phyloP scores from a whole-genome alignment of 306 rosid species.

The Prunus davidiana region DNA sequence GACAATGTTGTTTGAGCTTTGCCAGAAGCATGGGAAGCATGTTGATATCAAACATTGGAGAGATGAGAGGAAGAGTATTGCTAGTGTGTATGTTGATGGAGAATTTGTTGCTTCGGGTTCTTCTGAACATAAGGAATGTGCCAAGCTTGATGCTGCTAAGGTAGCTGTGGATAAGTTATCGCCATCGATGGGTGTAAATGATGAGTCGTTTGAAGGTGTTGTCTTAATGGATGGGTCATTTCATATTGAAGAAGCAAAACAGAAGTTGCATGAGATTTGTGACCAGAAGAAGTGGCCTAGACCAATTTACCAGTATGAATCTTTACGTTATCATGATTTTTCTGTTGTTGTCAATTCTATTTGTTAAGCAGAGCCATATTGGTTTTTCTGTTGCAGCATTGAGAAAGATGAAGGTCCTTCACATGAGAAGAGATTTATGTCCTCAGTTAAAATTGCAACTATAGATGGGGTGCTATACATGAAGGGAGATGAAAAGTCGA shows the following conservation, averaged over 20 bases:
- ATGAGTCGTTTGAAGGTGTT: not conserved
- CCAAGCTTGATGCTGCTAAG: constrained; percentile 71
- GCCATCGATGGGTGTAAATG: not conserved
- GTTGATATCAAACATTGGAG: constrained; percentile 43
- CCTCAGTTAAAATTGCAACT: constrained; percentile 43
- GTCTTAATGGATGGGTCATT: constrained; percentile 25
- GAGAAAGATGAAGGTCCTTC: constrained; percentile 57
- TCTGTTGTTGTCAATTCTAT: not conserved
- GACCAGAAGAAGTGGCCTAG: constrained; percentile 55
- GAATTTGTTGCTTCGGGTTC: constrained; percentile 48
- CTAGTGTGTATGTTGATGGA: constrained; percentile 56
- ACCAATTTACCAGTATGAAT: constrained; percentile 54
- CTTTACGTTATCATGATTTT: not conserved
- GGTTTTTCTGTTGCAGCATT: constrained; percentile 35
- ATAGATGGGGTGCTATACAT: constrained; percentile 20
- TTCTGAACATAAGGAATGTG: constrained; percentile 55
- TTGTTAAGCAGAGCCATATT: not conserved
- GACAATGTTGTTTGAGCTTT: constrained; percentile 49
- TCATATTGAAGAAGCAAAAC: constrained; percentile 58
- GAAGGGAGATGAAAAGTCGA: constrained; percentile 39
- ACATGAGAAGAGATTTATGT: constrained; percentile 45
- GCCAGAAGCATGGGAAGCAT: constrained; percentile 64
- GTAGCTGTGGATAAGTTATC: constrained; percentile 49
- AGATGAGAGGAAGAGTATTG: constrained; percentile 30
- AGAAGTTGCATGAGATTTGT: constrained; percentile 49